Evolutionary conservation across 2,329 filamentous ascomycete species (phyloP).

Genomic region (Penicillium psychrosexuale): DNA sequence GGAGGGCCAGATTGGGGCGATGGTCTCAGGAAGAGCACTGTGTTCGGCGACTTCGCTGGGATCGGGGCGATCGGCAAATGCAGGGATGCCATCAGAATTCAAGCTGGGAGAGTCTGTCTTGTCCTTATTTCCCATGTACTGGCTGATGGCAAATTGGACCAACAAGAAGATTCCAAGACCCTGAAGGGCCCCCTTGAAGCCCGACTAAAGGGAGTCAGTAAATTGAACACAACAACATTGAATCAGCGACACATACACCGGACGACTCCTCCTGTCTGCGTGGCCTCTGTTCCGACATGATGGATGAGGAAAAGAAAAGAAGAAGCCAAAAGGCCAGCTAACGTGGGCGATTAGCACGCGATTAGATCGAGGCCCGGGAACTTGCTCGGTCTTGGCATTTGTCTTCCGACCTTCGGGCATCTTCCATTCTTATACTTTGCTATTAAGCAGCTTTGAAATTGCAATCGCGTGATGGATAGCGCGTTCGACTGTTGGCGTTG

Average conservation of each 20-base stretch:
- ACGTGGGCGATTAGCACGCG: background rate
- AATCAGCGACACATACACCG: slow-evolving; percentile 23
- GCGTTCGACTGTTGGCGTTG: slow-evolving; percentile 21
- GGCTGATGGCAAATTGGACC: slow-evolving; percentile 56
- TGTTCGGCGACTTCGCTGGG: slow-evolving; percentile 36
- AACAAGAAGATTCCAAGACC: slow-evolving; percentile 59
- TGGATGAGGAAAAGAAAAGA: slow-evolving; percentile 18
- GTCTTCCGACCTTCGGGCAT: background rate
- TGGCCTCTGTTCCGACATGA: slow-evolving; percentile 42
- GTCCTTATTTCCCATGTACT: slow-evolving; percentile 50
- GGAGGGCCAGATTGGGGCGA: slow-evolving; percentile 84
- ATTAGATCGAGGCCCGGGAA: slow-evolving; percentile 10
- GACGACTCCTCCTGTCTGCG: slow-evolving; percentile 36
- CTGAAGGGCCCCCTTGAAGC: slow-evolving; percentile 49
- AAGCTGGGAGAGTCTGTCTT: slow-evolving; percentile 19
- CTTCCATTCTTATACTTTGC: background rate
- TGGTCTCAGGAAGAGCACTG: slow-evolving; percentile 60
- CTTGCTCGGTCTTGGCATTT: slow-evolving; percentile 9
- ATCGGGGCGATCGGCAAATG: slow-evolving; percentile 64
- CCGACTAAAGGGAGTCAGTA: slow-evolving; percentile 36
- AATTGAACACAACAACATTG: slow-evolving; percentile 3
- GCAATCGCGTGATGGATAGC: slow-evolving; percentile 30
- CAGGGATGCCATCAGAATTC: slow-evolving; percentile 51
- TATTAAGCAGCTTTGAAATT: background rate
- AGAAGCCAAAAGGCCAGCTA: slow-evolving; percentile 11